Evolutionary conservation across 2,329 filamentous ascomycete genomes (phyloP), one percentile per base, ranked within the genome.

Genomic region (Aquanectria penicillioides): DNA sequence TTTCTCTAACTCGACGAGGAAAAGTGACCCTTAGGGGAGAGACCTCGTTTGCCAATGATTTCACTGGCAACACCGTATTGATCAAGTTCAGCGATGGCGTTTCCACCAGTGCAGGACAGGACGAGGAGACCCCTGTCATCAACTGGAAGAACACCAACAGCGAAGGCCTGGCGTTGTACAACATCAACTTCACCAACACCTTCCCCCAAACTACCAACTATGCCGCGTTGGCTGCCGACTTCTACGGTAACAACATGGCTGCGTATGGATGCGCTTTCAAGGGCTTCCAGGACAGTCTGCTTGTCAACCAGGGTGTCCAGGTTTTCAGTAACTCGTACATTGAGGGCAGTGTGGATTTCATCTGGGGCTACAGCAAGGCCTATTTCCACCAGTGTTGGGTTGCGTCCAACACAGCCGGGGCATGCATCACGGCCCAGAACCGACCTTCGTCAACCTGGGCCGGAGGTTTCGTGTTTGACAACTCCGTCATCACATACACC

Each of bases 151-250:
- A 79, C 50, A 77, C 71, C 0, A 54, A 69, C 57, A 76, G 78
- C 1, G 69, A 73, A 7, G 80, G 82, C 55, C 74, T 88, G 54
- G 83, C 82, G 58, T 72, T 88, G 22, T 89, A 89, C 75, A 89
- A 89, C 62, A 75, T 89, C 67, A 86, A 82, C 61, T 73, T 83
- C 6, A 73, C 75, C n/a, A 83, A 83, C 64, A 75, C 74, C 0
- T 80, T 77, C 54, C 75, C 73, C 4, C 80, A 82, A 62, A 81
- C 53, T 3, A 69, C 77, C 8, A 74, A 81, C 31, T 80, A 80
- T 0, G 69, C 82, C 6, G 76, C 75, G 11, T 75, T 80, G 1
- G 73, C 73, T 3, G 73, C 69, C 8, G 71, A 75, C 46, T 73
- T 76, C 41, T 74, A 73, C 25, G 75, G 74, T 6, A 70, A 47